These are phyloP conservation scores for Candida germanica DNA, from an alignment of 805 yeast species.

Conservation along the genomic window DNA sequence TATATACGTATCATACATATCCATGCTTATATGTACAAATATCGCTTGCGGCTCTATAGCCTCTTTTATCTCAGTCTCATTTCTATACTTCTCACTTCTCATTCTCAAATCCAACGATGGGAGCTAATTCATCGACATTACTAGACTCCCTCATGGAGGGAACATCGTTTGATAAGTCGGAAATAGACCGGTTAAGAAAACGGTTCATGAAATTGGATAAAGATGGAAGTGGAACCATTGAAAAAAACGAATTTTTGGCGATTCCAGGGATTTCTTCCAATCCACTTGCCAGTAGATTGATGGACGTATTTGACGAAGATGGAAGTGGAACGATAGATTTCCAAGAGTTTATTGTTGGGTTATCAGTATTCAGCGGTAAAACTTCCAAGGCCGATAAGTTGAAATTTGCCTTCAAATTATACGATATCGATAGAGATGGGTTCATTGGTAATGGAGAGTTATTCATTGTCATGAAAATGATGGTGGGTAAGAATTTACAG, in stretches of 20 bases:
- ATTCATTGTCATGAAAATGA: constrained; percentile 86
- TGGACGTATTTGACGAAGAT: constrained; percentile 93
- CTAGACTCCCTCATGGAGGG: constrained; percentile 75
- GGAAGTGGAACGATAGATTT: constrained; percentile 93
- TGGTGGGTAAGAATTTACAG: constrained; percentile 91
- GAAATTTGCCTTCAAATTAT: constrained; percentile 85
- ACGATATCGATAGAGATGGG: constrained; percentile 95
- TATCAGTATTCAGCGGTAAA: constrained; percentile 84
- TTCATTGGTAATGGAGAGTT: constrained; percentile 93
- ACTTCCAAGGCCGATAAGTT: constrained; percentile 80
- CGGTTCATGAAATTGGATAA: constrained; percentile 93
- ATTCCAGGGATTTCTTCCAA: constrained; percentile 91
- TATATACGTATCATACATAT: too few relatives aligned
- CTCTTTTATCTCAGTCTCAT: too few relatives aligned
- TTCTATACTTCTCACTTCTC: too few relatives aligned
- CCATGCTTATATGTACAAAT: too few relatives aligned
- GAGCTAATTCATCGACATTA: constrained; percentile 56
- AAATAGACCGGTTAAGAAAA: constrained; percentile 84
- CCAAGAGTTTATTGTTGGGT: constrained; percentile 85
- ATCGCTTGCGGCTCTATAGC: too few relatives aligned
- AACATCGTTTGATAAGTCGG: constrained; percentile 84
- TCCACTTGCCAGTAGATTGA: constrained; percentile 84
- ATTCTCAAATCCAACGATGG: too few relatives aligned
- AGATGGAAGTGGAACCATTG: constrained; percentile 90
- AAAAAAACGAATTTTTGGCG: constrained; percentile 81